Conservation (phyloP, 2,329 filamentous ascomycete genomes). For the Fusarium falciforme region DNA sequence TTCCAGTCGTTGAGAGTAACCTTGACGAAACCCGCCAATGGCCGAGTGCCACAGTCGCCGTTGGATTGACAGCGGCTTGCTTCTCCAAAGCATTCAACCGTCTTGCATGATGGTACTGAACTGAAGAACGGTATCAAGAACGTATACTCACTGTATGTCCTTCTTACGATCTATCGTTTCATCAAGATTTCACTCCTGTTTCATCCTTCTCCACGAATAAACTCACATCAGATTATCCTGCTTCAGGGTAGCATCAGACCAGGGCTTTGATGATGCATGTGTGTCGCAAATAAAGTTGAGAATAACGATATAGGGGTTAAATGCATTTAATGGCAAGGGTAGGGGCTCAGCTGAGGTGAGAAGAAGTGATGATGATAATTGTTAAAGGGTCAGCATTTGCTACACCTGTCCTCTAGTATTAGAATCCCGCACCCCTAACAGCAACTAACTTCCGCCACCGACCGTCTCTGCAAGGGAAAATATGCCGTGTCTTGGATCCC, state of each 20-base stretch:
- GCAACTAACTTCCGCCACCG: neutral
- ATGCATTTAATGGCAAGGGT: neutral
- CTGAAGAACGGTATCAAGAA: neutral
- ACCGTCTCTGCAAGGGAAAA: neutral
- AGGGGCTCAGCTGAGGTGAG: neutral
- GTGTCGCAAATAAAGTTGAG: neutral
- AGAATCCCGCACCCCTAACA: neutral
- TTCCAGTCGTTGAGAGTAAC: neutral
- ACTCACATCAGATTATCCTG: neutral
- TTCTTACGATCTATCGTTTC: neutral
- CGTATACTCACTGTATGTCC: neutral
- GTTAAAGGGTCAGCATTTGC: neutral
- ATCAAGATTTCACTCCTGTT: neutral
- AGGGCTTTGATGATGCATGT: neutral
- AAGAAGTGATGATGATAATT: neutral
- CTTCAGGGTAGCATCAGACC: neutral
- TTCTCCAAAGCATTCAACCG: neutral
- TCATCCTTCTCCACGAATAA: neutral
- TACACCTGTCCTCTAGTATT: neutral
- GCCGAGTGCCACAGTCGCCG: neutral
- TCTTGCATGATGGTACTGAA: neutral
- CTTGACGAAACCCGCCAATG: neutral
- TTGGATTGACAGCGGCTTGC: neutral
- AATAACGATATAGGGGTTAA: neutral
- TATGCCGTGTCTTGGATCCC: neutral